Evolutionary conservation across 306 rosid genomes (phyloP), one percentile per base, ranked within the genome.

Genomic region (Sechiopsis laciniata): DNA sequence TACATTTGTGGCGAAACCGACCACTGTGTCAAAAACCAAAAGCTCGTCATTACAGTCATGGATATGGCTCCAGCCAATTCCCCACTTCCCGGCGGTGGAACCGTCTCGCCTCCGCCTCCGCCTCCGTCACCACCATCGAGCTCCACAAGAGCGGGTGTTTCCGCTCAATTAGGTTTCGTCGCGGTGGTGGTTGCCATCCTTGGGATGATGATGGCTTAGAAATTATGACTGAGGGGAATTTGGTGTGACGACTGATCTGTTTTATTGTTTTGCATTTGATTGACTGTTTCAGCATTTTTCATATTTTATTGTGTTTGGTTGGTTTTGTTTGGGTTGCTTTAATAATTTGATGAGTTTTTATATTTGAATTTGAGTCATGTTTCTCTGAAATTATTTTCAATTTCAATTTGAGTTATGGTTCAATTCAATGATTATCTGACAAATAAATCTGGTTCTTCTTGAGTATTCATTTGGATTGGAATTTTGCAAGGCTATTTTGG

Each of bases 131-230:
- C 52, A 10, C 12, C 35, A 55, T 56, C 80, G 2, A 71, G 45
- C 6, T 75, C 77, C 2, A 8, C 6, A 0, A 32, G 48, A 59
- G 1, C 26, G 3, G 35, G 35, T 54, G 20, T 26, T 8, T 63
- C 63, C 19, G 55, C 9, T 35, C 52, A 19, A 6, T 62, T 61
- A 7, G 72, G 51, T 15, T 11, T 75, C 12, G 22, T 53, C 12
- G 57, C 21, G 2, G 9, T 63, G 78, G 29, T 65, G 8, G 2
- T 63, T 10, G 74, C 74, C 37, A 17, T 61, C 29, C 73, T 78
- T 37, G 77, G 81, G 52, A 22, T 52, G 51, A 53, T 63, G 58
- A 20, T 72, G 14, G 40, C 54, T 55, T 72, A 72, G 53, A n/a
- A 24, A 7, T 32, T 32, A 32, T 16, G 6, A 8, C 8, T 10